phyloP scores from a whole-genome alignment of 345 rosid species.

The Capsella bursapastoris region DNA sequence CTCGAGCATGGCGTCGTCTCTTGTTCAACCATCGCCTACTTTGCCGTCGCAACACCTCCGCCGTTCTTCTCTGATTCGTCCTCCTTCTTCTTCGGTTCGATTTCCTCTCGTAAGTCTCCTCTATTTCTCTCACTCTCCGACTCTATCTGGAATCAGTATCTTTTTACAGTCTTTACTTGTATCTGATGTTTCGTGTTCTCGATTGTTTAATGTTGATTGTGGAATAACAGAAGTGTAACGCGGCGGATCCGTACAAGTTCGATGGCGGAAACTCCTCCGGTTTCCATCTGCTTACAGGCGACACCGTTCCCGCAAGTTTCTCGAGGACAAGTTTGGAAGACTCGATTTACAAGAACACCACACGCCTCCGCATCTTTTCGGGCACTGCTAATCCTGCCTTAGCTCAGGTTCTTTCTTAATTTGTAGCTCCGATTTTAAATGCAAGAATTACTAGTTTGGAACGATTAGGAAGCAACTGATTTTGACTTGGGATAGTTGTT shows the following conservation, averaged over 20 bases:
- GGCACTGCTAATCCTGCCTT: constrained; percentile 96
- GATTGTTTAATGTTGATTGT: not conserved
- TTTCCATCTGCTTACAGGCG: constrained; percentile 47
- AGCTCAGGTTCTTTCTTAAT: constrained; percentile 62
- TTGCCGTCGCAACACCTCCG: constrained; percentile 37
- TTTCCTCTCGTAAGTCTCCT: constrained; percentile 39
- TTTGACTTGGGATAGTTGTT: not conserved
- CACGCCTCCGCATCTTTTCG: constrained; percentile 84
- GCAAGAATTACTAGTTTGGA: not conserved
- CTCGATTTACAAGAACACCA: constrained; percentile 51
- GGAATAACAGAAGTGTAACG: constrained; percentile 58
- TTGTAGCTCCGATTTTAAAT: not conserved
- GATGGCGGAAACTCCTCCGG: constrained; percentile 60
- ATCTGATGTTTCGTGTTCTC: constrained; percentile 9
- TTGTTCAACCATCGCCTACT: constrained; percentile 30
- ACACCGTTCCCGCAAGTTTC: constrained; percentile 45
- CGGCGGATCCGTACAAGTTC: constrained; percentile 66
- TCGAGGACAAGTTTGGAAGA: constrained; percentile 47
- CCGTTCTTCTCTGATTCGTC: constrained; percentile 26
- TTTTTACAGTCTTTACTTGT: not conserved
- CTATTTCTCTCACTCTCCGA: not conserved
- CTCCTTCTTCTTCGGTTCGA: constrained; percentile 33
- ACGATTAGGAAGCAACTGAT: not conserved
- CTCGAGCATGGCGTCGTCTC: constrained; percentile 33
- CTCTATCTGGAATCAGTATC: not conserved